Evolutionary conservation across 2,329 filamentous ascomycete species (phyloP), one percentile per base, ranked within the genome.

Genomic region (Pestalotiopsis sp.): DNA sequence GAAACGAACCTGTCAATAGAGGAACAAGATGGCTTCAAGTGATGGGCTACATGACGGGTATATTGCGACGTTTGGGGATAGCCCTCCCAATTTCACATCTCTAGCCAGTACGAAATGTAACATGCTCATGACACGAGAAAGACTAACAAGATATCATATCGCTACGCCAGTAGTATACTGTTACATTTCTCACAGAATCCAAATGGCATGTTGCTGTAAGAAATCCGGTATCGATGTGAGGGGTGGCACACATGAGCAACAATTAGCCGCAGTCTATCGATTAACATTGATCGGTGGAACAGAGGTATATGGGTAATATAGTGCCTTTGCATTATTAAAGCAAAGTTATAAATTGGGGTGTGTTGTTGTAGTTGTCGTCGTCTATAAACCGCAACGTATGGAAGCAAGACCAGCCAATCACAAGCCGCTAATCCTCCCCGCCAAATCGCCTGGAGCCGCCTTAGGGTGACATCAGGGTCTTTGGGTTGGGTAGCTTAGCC

Each of bases 391-490:
- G 7, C 31, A 36, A 36, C 1, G 2, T 36, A 36, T 36, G 6
- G 38, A 6, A 55, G 4, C 41, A 23, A 4, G 7, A 4, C 17
- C 1, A 38, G 45, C 64, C 64, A 65, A 65, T 65, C n/a, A 59
- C n/a, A 31, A 36, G 55, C 52, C 31, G 52, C 27, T 25, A 27
- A 41, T n/a, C 20, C 38, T 12, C 64, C 64, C 64, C 64, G 55
- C 64, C 39, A 60, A 59, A 60, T 38, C 31, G 12, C 11, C 38
- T 20, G 17, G 52, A 66, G 41, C 63, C 63, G 25, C 27, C 27
- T 17, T 45, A 31, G 64, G 52, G 38, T 60, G 64, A 66, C 52
- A 66, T 59, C 64, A 66, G 63, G 55, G 55, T 60, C 27, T 9
- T 52, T n/a, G 49, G 23, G 39, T 20, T 41, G 38, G 14, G 45